Evolutionary conservation across 2,329 filamentous ascomycete species (phyloP), one percentile per base, ranked within the genome.

Genomic region (Penicillium sp.): DNA sequence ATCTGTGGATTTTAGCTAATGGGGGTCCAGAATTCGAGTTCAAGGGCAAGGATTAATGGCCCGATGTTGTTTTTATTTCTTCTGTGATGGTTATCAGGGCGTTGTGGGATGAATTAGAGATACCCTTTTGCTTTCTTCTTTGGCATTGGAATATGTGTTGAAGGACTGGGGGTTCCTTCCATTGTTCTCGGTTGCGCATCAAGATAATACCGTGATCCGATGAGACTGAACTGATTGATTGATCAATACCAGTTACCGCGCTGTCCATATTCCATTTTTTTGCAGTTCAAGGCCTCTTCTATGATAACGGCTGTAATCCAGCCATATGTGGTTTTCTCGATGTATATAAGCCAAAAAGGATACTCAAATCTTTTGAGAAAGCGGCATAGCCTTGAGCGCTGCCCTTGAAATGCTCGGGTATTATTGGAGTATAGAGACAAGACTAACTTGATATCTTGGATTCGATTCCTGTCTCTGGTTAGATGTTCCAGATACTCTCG

Each of bases 21-120:
- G 13, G 26, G 13, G 26, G 51, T 18, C 8, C 38, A 81, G 79
- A 81, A 70, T 81, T 81, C 56, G 79, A 81, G 66, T 81, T 78
- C 78, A 79, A 79, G 61, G 71, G 69, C 30, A 73, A 70, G 13
- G 70, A 75, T 53, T 69, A 58, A 63, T 10, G 34, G 18, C 19
- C 19, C 47, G 32, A 23, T 50, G 2, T 30, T 47, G 13, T 35
- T 39, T 47, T 49, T 58, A 16, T n/a, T 23, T 43, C n/a, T 30
- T 40, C 18, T 43, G 9, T 32, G 32, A n/a, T 53, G 16, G 34
- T 36, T 50, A 49, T 43, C 40, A 39, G 45, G 51, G 50, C 49
- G 47, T 48, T 47, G 39, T 29, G 36, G 49, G 43, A 42, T 23
- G 16, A 36, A 45, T 55, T 46, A 4, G 1, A 50, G 46, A 54